Base-by-base conservation (phyloP, 352 stramenopile genomes). In the Pythium inflatum region DNA sequence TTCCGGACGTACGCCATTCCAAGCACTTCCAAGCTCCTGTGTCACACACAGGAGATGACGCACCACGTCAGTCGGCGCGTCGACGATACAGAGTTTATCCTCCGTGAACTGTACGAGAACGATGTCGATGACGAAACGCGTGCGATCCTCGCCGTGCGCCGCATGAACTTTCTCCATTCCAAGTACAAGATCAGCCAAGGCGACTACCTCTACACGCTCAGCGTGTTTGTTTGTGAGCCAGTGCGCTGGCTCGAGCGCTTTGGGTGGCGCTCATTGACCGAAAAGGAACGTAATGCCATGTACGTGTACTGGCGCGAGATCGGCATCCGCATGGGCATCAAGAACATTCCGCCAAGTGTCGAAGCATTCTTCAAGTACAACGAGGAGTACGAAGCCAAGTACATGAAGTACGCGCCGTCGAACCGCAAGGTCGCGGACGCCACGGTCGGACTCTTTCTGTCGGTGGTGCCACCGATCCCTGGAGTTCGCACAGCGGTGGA, bases 141-240 rank as follows among this genome's bases (percentile, higher is more conserved):
- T 34, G 46, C 49, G 16, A 60, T 49, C 22, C 22, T 38, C 9
- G 60, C 60, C 0, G 18, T 67, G 18, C 60, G 60, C 24, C 60
- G 60, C 49, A 67, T 67, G 60, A 67, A 67, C 60, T 67, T 45
- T 50, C 36, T 67, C 36, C 60, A 67, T 33, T 67, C 60, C n/a
- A 40, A 67, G 48, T 67, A 67, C 60, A 58, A 34, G 24, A 67
- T 67, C 60, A 67, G 48, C 49, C 22, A 67, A 8, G 60, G 34
- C 36, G 60, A 67, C 48, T 67, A 67, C 34, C 36, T 67, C 27
- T 67, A 67, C 49, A 67, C 60, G 18, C 60, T 67, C 48, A 67
- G 31, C 11, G 60, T 67, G 48, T 67, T 67, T 54, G 60, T 67
- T 25, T 67, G 60, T 25, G 60, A 67, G 24, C 60, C 60, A 22